Evolutionary conservation across 352 stramenopile genomes (phyloP), one percentile per base, ranked within the genome.

Genomic region (Phytopythium aichiense): DNA sequence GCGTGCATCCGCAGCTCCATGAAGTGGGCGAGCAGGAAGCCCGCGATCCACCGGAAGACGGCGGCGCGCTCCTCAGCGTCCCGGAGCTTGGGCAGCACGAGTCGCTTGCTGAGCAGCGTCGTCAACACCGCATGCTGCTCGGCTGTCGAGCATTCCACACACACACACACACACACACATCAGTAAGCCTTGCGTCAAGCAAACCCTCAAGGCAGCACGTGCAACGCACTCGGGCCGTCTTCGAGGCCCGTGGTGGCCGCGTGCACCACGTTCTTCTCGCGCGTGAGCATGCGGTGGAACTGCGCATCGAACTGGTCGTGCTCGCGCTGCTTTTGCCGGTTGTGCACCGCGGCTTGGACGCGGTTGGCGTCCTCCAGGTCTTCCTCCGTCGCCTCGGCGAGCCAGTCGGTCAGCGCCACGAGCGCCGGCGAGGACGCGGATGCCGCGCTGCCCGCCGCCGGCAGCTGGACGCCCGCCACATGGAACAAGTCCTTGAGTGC

Each of bases 221-320:
- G 23, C 33, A 43, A 78, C 74, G 59, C 70, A 87, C 77, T 84
- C 25, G 74, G 76, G 52, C 77, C 81, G 42, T 88, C 80, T 66
- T 94, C 86, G 52, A 89, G 67, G 4, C 86, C 86, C 2, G 86
- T 94, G 13, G 83, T 92, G 40, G 63, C 69, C 45, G 67, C 56
- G 43, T 91, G 82, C 60, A 94, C 84, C 30, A 94, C 80, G 67
- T 91, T 88, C 56, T 83, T 88, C 63, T 94, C 86, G 35, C 66
- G 75, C 28, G 73, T 82, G 23, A 94, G 72, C 77, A 91, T 84
- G 20, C 65, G 25, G 45, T 81, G 56, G 55, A 89, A 94, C 11
- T 77, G 58, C 40, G 80, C 71, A 37, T 90, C 65, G 64, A 94
- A 92, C 54, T 81, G 50, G 31, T 67, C 55, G 52, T 85, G 76